Evolutionary conservation across 129 eudicot species (phyloP).

Genomic region (Centaurea solstitialis): DNA sequence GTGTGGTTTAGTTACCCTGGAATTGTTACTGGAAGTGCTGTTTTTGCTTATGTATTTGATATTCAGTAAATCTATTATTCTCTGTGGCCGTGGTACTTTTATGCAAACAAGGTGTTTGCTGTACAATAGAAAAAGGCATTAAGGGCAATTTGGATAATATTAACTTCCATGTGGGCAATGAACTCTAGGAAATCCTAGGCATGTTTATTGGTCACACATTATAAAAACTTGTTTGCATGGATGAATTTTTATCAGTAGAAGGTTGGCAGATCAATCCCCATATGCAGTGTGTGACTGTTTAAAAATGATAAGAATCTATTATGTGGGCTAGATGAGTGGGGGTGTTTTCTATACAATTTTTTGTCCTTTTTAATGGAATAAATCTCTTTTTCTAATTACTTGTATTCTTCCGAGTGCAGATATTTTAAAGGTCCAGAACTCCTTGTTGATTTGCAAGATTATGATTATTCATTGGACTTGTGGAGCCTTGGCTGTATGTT

Average conservation of each 20-base stretch:
- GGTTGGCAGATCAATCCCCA: not conserved
- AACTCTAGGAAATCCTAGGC: too few species aligned
- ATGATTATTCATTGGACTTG: conserved; percentile 79
- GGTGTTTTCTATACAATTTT: not conserved
- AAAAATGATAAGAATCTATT: not conserved
- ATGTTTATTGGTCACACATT: too few species aligned
- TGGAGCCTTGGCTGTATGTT: conserved; percentile 98
- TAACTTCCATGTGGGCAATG: too few species aligned
- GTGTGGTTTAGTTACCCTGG: not conserved
- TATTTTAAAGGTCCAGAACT: conserved; percentile 91
- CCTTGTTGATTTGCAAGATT: conserved; percentile 86
- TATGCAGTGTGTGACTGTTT: too few species aligned
- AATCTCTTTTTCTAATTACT: not conserved
- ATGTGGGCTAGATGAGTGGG: not conserved
- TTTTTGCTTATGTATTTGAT: not conserved
- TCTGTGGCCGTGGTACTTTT: not conserved
- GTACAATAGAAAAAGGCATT: not conserved
- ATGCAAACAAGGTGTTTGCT: not conserved
- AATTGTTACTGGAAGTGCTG: not conserved
- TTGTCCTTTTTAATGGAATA: not conserved
- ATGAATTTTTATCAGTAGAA: not conserved
- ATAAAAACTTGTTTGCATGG: not conserved
- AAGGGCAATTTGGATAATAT: too few species aligned
- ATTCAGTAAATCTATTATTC: not conserved
- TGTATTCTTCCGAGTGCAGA: conserved; percentile 43